Conservation (phyloP, 176 grass and related monocot genomes). For the Oryza longistaminata region DNA sequence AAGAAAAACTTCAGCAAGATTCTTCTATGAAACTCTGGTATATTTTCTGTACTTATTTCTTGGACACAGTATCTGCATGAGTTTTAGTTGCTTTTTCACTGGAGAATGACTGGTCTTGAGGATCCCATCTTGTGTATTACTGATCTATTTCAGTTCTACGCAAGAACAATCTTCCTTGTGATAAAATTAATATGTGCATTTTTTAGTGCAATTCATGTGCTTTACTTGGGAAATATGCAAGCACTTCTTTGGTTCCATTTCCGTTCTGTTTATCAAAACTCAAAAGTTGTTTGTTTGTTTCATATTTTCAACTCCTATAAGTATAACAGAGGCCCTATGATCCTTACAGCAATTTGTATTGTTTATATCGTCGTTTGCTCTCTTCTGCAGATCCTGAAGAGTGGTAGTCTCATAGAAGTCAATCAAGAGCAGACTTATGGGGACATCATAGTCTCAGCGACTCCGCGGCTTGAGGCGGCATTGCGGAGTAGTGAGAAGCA, state of each 20-base stretch:
- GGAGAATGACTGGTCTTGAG: neutral
- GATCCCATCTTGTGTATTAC: neutral
- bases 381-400: constrained; percentile 66
- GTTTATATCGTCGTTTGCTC: neutral
- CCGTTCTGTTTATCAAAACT: neutral
- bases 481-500: constrained; percentile 23
- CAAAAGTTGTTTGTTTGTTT: neutral
- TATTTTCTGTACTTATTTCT: constrained; percentile 16
- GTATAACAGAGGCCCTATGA: neutral
- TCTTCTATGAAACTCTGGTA: constrained; percentile 96
- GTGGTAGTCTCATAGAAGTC: constrained; percentile 56
- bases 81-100: constrained; percentile 9
- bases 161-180: neutral
- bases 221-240: neutral
- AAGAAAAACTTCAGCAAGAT: constrained; percentile 67
- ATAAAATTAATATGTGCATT: neutral
- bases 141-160: neutral
- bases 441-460: constrained; percentile 55
- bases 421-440: constrained; percentile 59
- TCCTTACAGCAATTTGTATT: neutral
- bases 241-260: neutral
- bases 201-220: neutral
- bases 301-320: constrained; percentile 15
- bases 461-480: constrained; percentile 47
- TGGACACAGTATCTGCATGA: neutral